phyloP scores from a whole-genome alignment of 1,284 basidiomycete genomes.

The Neolentinus lepideus region DNA sequence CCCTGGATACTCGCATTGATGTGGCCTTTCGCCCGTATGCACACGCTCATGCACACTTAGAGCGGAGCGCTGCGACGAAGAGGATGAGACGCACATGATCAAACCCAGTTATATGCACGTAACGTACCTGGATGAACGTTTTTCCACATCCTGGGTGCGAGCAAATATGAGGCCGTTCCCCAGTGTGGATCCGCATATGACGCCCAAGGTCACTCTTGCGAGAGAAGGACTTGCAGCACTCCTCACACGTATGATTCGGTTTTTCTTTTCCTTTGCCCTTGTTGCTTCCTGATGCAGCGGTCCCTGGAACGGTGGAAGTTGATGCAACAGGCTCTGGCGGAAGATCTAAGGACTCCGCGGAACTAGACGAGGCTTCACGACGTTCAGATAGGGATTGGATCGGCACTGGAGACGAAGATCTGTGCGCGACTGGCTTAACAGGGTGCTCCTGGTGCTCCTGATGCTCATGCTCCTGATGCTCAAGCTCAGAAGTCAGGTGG shows the following conservation, averaged over 20 bases:
- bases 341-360: not conserved
- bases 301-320: conserved; percentile 31
- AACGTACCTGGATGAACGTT: conserved; percentile 74
- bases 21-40: conserved; percentile 87
- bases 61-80: conserved; percentile 62
- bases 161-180: conserved; percentile 79
- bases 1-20: conserved; percentile 79
- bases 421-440: conserved; percentile 7
- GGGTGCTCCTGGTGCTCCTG: conserved; percentile 38
- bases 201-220: conserved; percentile 70
- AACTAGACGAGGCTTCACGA: not conserved
- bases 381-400: conserved; percentile 7
- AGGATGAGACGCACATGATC: not conserved
- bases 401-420: conserved; percentile 3
- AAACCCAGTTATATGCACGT: conserved; percentile 7
- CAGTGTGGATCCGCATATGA: conserved; percentile 85
- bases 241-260: conserved; percentile 42
- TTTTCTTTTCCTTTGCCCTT: conserved; percentile 26
- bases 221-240: conserved; percentile 70
- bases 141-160: conserved; percentile 68
- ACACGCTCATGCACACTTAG: conserved; percentile 81
- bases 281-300: conserved; percentile 17
- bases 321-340: conserved; percentile 34
- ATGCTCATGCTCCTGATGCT: conserved; percentile 48
- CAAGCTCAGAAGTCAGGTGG: conserved; percentile 55